Conservation (phyloP, 148 eudicot species). For the Selenicereus undatus region DNA sequence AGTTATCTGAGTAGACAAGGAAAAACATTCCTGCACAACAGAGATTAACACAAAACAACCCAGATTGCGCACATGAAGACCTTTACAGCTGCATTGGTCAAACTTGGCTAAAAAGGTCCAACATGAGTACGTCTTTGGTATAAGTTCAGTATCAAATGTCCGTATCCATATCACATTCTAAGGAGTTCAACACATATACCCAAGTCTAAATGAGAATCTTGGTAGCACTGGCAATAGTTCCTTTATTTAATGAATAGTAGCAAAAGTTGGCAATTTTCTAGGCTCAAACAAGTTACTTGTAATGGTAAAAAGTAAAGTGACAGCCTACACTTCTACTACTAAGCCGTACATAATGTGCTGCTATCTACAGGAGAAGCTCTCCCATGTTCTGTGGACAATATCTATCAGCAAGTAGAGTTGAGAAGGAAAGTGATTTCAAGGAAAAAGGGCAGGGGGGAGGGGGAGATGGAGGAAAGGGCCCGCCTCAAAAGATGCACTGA, state of each 20-base stretch:
- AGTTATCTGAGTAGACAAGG: neutral
- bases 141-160: neutral
- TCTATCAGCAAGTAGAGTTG: conserved; percentile 18
- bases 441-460: neutral
- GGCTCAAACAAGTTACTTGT: conserved; percentile 7
- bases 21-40: neutral
- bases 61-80: neutral
- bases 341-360: conserved; percentile 10
- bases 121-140: neutral
- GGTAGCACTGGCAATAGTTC: neutral
- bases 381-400: conserved; percentile 42
- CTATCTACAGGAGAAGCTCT: conserved; percentile 19
- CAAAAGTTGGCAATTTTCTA: conserved; percentile 6
- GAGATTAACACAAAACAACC: neutral
- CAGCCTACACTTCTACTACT: conserved; percentile 6
- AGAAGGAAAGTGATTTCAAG: conserved; percentile 20
- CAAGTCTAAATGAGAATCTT: neutral
- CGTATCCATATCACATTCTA: neutral
- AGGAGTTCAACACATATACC: neutral
- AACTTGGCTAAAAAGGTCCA: neutral
- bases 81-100: neutral
- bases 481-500: conserved; percentile 31
- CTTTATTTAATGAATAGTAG: neutral
- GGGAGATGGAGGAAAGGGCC: conserved; percentile 16
- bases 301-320: conserved; percentile 1